Base-by-base conservation (phyloP, 495 filamentous ascomycete species). In the Neurospora discreta region DNA sequence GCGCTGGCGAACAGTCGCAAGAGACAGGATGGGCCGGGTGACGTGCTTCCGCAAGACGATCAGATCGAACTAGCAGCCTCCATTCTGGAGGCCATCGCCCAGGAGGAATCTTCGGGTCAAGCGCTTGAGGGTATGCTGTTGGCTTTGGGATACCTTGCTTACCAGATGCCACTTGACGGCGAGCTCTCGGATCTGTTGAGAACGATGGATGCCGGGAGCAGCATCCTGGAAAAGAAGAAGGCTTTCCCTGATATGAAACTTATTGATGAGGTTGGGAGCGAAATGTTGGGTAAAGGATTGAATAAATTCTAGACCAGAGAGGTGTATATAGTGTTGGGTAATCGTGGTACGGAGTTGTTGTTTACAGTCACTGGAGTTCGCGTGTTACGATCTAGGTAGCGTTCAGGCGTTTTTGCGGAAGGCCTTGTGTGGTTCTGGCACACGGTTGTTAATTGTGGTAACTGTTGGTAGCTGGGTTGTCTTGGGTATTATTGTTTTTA, bases 51-150 rank as follows among this genome's bases (percentile, higher is more conserved):
- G 0, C 90, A 92, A 71, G 87, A 83, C 10, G 87, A 90, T 70
- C 91, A 94, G 76, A 87, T 97, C 30, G 93, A 95, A 77, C 83
- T 98, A 4, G 86, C 89, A 1, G 93, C 92, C 0, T 89, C 90
- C 16, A 75, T 94, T 40, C 79, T 97, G 4, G 93, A 99, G 79
- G 91, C 91, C 0, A 86, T 97, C 68, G 77, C 83, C 11, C 84
- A 84, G 39, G 92, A 93, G 75, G 85, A 90, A 30, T 84, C 86
- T 68, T 93, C 89, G 41, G 80, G 80, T 0, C 93, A 97, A 73
- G 90, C 90, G 1, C 75, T 94, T 3, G 90, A 90, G 74, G 91
- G 91, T 1, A 85, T 93, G 73, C 73, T 95, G 42, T 81, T 91
- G 46, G 91, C 91, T 11, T 79, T 95, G 30, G 94, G 93, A 0